Evolutionary conservation across 106 monocot genomes (phyloP).

Genomic region (Vanilla planifolia): DNA sequence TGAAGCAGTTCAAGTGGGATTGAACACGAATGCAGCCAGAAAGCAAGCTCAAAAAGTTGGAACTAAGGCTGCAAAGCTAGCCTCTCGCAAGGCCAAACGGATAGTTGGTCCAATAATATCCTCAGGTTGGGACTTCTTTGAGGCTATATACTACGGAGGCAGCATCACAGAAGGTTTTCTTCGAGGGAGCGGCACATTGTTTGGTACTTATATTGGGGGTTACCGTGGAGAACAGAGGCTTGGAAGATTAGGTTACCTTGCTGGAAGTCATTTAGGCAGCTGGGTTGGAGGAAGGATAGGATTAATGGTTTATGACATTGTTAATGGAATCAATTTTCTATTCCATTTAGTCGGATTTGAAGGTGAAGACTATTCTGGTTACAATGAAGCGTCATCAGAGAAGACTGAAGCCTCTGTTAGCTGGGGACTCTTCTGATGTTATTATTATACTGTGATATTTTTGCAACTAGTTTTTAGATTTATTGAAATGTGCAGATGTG

Average conservation of each 20-base stretch:
- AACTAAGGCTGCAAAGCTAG: constrained; percentile 49
- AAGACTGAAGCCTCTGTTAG: neutral
- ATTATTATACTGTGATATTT: neutral
- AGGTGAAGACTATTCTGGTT: neutral
- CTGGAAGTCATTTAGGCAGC: constrained; percentile 68
- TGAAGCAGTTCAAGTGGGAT: constrained; percentile 38
- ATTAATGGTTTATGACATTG: constrained; percentile 60
- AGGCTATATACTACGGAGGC: constrained; percentile 59
- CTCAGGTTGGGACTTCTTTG: constrained; percentile 78
- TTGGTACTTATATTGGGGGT: constrained; percentile 50
- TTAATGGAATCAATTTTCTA: constrained; percentile 36
- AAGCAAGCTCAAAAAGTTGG: constrained; percentile 48
- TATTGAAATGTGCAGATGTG: too few species aligned
- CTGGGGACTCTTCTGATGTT: constrained; percentile 10
- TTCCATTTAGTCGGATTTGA: constrained; percentile 14
- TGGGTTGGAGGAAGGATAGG: constrained; percentile 76
- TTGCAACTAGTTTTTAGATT: too few species aligned
- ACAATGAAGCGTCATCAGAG: neutral
- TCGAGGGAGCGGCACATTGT: constrained; percentile 49
- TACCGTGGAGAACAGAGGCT: constrained; percentile 51
- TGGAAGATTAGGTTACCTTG: constrained; percentile 46
- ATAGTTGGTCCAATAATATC: constrained; percentile 57
- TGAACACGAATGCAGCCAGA: constrained; percentile 27
- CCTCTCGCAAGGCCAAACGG: constrained; percentile 47
- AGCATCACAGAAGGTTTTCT: constrained; percentile 52